A percentile compares a stretch with the other conserved stretches of the same genome.
Evolutionary conservation across 2,329 filamentous ascomycete species (phyloP).

Genomic region (Fusarium sp.): DNA sequence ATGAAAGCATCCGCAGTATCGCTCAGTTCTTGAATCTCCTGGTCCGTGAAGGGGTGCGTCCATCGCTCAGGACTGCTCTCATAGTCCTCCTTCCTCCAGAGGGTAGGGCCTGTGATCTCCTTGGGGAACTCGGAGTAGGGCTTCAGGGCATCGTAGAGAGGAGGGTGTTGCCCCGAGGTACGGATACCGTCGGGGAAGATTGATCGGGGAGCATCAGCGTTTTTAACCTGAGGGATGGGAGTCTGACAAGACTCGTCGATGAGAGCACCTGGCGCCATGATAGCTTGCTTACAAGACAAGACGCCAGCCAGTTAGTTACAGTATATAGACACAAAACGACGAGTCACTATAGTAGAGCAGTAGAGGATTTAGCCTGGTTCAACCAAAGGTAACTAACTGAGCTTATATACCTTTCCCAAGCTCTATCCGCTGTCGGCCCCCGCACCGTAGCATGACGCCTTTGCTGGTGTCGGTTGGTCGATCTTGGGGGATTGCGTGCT

Average conservation of each 20-base stretch:
- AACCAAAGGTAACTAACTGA: background rate
- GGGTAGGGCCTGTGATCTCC: constrained; percentile 74
- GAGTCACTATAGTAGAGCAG: constrained; percentile 12
- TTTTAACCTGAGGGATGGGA: constrained; percentile 37
- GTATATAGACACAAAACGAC: background rate
- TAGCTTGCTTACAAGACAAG: background rate
- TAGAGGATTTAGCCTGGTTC: background rate
- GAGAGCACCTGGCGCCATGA: constrained; percentile 42
- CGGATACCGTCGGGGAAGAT: constrained; percentile 59
- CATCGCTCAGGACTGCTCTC: constrained; percentile 71
- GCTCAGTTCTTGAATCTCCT: constrained; percentile 74
- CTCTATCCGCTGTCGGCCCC: constrained; percentile 30
- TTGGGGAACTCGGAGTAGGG: constrained; percentile 77
- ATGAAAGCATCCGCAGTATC: constrained; percentile 75
- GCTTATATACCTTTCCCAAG: constrained; percentile 20
- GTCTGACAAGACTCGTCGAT: constrained; percentile 31
- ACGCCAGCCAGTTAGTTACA: background rate
- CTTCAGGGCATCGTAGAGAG: constrained; percentile 69
- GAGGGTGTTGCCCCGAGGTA: constrained; percentile 75
- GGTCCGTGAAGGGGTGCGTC: constrained; percentile 74
- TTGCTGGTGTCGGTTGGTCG: constrained; percentile 20
- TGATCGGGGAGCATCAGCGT: constrained; percentile 40
- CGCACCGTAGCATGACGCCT: constrained; percentile 39
- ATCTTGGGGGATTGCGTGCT: constrained; percentile 42
- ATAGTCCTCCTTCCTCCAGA: constrained; percentile 77